Evolutionary conservation across 2,329 filamentous ascomycete genomes (phyloP).

Genomic region (Graphiopsis chlorocephala): DNA sequence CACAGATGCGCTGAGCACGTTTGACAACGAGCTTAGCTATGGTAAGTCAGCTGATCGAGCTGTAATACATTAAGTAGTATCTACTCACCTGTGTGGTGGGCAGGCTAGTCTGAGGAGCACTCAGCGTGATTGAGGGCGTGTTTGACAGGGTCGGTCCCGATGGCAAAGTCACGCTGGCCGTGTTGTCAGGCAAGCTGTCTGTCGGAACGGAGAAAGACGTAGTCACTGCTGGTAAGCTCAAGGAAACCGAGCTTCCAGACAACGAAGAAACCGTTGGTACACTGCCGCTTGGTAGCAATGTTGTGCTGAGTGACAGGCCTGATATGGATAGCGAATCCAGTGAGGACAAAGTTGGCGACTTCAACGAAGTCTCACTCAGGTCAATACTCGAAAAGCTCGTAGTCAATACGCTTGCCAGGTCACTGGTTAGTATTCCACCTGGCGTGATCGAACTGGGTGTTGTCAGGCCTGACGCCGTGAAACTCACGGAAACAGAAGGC

Average conservation of each 20-base stretch:
- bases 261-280: background rate
- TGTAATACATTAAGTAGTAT: too few relatives aligned
- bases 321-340: background rate
- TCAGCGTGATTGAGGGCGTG: background rate
- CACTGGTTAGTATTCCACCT: background rate
- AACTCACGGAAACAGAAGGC: background rate
- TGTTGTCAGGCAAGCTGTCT: background rate
- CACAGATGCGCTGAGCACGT: constrained; percentile 13
- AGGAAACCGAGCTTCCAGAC: background rate
- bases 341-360: background rate
- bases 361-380: background rate
- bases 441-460: background rate
- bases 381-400: background rate
- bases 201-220: background rate
- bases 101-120: background rate
- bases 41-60: constrained; percentile 12
- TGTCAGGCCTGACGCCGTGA: background rate
- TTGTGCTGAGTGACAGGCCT: background rate
- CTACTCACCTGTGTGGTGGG: background rate
- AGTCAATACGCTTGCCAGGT: background rate
- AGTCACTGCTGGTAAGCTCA: background rate
- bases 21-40: constrained; percentile 6
- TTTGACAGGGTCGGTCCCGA: background rate
- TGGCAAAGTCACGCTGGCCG: background rate
- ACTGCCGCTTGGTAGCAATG: background rate